Base-by-base conservation (phyloP, 2,329 filamentous ascomycete genomes). In the Diaporthe sp. region DNA sequence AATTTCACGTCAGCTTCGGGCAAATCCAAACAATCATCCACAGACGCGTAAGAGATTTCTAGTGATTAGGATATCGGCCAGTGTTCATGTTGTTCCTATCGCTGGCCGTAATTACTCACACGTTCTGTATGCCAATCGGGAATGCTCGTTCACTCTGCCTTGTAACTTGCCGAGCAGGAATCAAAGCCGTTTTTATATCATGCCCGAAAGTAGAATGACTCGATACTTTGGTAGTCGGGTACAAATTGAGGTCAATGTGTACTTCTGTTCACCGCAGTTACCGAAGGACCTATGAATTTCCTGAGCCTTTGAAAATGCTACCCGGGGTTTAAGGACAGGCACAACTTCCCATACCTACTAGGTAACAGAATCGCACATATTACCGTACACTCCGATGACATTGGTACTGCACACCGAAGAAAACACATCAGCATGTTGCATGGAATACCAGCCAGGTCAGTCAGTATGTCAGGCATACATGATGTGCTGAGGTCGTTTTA, bases 381-480 rank as follows among this genome's bases (percentile, higher is more conserved):
- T 44, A 44, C 13, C 37, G 0, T 39, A 39, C 12, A 44, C 15
- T 19, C 42, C 8, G 17, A 12, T 28, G 49, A 25, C 12, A 25
- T 53, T 53, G 53, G 25, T 55, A 55, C 53, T 55, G 25, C 13
- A 6, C 12, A 55, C 2, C 6, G 28, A 34, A 57, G 53, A 57
- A 34, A 8, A 19, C 15, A 12, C 15, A 15, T 7, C 19, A 5
- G 13, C 1, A 31, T 15, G 17, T 10, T 22, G 13, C 15, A 10
- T 15, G 53, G 22, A 8, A 61, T 22, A 42, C 22, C 1, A 0
- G 31, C 13, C 13, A 34, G 15, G 3, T 0, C 6, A 5, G 0
- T 25, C 10, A 1, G 3, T 4, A 17, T 15, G 1, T 17, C 9
- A 7, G 19, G 22, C n/a, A n/a, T n/a, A n/a, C n/a, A n/a, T n/a